Conservation (phyloP, 306 rosid genomes). For the Gleditsia sinensis region DNA sequence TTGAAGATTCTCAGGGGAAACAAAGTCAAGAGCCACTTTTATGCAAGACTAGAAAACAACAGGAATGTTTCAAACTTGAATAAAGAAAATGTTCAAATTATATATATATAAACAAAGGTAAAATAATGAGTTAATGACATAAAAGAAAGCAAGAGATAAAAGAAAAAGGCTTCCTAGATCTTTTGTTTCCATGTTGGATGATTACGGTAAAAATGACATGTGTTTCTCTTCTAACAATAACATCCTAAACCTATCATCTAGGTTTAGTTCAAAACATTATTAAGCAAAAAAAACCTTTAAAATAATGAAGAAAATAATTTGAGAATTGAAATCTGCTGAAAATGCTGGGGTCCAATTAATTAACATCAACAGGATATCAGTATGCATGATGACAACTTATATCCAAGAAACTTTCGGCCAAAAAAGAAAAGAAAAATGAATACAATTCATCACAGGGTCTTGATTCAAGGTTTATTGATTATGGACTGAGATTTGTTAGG, state of each 20-base stretch:
- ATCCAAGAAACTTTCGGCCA: background rate
- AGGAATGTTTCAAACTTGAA: constrained; percentile 35
- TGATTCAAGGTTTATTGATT: background rate
- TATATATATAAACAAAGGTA: background rate
- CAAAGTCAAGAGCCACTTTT: constrained; percentile 69
- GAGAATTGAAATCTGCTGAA: background rate
- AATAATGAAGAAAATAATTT: background rate
- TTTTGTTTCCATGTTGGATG: background rate
- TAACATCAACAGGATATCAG: background rate
- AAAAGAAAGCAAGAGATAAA: background rate
- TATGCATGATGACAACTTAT: background rate
- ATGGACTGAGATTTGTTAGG: background rate
- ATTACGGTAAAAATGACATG: background rate
- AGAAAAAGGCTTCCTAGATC: background rate
- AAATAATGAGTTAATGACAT: background rate
- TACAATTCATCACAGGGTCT: background rate
- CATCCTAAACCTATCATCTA: background rate
- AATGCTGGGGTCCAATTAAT: background rate
- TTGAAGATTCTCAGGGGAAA: constrained; percentile 67
- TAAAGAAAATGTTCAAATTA: background rate
- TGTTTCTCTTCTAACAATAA: background rate
- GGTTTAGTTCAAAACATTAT: background rate
- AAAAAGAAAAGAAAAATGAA: background rate
- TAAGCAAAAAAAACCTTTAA: background rate
- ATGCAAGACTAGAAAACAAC: constrained; percentile 58